phyloP scores from a whole-genome alignment of 148 eudicot species.

The Arbutus unedo region DNA sequence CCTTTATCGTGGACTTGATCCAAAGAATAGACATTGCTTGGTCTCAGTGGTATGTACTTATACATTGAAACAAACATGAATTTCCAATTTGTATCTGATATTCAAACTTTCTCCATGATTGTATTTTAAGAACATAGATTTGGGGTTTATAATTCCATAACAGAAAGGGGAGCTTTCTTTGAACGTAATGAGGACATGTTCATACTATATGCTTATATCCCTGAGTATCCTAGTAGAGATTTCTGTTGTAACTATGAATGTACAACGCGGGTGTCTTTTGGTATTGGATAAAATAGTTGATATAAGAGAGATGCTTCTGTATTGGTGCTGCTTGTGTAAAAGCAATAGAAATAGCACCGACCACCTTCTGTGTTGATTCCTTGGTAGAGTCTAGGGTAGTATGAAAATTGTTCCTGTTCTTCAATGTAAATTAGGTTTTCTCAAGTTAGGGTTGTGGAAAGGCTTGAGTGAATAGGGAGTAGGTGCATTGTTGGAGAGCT shows the following conservation, averaged over 20 bases:
- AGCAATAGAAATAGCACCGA: not conserved
- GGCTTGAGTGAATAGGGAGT: not conserved
- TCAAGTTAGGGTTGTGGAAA: too few relatives aligned
- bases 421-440: not conserved
- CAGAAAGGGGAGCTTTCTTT: not conserved
- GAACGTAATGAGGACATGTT: not conserved
- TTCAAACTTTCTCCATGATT: not conserved
- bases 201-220: not conserved
- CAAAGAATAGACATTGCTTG: conserved; percentile 55
- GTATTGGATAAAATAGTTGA: not conserved
- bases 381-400: not conserved
- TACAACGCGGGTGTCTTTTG: not conserved
- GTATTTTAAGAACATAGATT: not conserved
- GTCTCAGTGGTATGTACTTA: conserved; percentile 75
- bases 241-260: not conserved
- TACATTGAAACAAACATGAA: not conserved
- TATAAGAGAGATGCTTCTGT: not conserved
- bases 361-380: not conserved
- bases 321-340: not conserved
- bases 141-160: not conserved
- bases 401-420: not conserved
- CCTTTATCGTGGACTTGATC: conserved; percentile 95
- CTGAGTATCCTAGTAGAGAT: not conserved
- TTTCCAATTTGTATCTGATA: not conserved
- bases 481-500: not conserved